Base-by-base conservation (phyloP, 768 basidiomycete genomes). In the Rhodosporidiobolus sp. region DNA sequence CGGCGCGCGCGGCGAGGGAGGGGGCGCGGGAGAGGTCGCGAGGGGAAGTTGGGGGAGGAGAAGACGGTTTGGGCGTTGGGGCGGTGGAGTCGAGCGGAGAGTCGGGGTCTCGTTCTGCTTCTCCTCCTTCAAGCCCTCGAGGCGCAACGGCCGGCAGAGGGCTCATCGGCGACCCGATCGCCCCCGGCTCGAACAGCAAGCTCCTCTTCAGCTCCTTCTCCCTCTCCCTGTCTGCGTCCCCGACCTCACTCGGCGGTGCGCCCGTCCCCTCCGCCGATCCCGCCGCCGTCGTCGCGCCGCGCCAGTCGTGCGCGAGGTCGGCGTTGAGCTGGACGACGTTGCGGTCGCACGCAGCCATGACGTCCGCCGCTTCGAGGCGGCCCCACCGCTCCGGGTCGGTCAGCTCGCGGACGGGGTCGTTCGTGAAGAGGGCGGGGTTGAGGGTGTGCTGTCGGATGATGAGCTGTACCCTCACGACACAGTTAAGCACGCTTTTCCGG, bases 391-490 rank as follows among this genome's bases (percentile, higher is more conserved):
- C 84, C 19, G 84, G 84, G 77, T 87, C 84, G 14, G 84, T 83
- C 24, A 92, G 82, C 75, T 94, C 92, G 7, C 84, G 83, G 7
- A 81, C 79, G 65, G 87, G 86, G 73, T 90, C 88, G 54, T 85
- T 84, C 84, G 86, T 86, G 63, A 92, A 84, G 62, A 93, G 82
- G 19, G 87, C 82, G 5, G 90, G 88, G 80, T 93, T 91, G 70
- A 90, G 87, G 43, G 86, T 84, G 76, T 90, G 89, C 54, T 85
- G 85, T 22, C 88, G 87, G 48, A 93, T 82, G 53, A 94, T 81
- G 26, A 85, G 84, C 90, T 92, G 68, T 63, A 7, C 34, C 14
- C 7, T 66, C 49, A 50, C 22, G 65, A 76, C 22, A 68, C 64
- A 57, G 54, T 11, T 49, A 34, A 28, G 7, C 17, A 24, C 26